A percentile compares a stretch with the other conserved stretches of the same genome.
These are phyloP conservation scores for Fusarium globosum DNA, from an alignment of 2,329 filamentous ascomycete genomes.

Conservation along the genomic window DNA sequence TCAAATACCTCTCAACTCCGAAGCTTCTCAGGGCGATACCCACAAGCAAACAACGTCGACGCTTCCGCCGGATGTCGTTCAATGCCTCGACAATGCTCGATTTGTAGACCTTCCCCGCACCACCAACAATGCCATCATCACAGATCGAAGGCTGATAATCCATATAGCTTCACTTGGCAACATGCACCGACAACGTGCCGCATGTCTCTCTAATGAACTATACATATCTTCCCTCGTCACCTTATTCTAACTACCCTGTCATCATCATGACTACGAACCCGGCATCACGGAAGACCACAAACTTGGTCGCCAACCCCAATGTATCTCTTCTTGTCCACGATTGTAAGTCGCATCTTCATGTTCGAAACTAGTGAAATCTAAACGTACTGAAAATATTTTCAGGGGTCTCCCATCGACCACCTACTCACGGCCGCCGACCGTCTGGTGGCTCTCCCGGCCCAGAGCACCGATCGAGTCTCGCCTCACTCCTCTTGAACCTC, in stretches of 20 bases:
- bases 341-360: constrained; percentile 59
- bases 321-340: constrained; percentile 97
- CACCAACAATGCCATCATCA: constrained; percentile 17
- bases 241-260: constrained; percentile 75
- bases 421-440: constrained; percentile 71
- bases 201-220: constrained; percentile 99
- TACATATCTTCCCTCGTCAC: constrained; percentile 88
- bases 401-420: constrained; percentile 91
- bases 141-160: constrained; percentile 11
- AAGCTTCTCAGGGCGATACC: constrained; percentile 78
- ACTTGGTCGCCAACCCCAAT: constrained; percentile 84
- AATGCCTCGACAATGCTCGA: constrained; percentile 92
- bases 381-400: constrained; percentile 11
- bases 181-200: constrained; percentile 82
- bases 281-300: constrained; percentile 81
- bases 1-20: constrained; percentile 78
- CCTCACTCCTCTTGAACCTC: constrained; percentile 86
- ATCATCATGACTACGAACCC: constrained; percentile 95
- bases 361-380: background rate
- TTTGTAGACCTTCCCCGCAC: constrained; percentile 72
- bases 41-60: constrained; percentile 75
- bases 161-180: constrained; percentile 89
- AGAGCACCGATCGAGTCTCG: constrained; percentile 77
- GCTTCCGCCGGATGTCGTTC: constrained; percentile 85
- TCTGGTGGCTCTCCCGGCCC: constrained; percentile 72